Evolutionary conservation across 2,329 filamentous ascomycete species (phyloP).

Genomic region (Huntiella moniliformis): DNA sequence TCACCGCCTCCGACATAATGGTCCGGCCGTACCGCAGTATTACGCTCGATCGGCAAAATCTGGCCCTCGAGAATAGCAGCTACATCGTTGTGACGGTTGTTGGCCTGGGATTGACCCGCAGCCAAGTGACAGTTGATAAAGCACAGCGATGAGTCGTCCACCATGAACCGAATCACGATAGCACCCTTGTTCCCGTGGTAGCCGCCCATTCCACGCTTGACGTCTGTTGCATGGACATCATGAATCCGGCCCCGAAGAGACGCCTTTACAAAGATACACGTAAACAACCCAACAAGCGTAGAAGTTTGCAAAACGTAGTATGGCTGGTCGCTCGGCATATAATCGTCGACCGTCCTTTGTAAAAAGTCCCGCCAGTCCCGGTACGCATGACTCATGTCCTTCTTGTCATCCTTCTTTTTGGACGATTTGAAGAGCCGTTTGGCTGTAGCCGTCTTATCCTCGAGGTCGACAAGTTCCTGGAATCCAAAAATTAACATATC

Average conservation of each 20-base stretch:
- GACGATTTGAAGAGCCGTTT: conserved; percentile 47
- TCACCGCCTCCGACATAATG: conserved; percentile 84
- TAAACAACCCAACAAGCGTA: conserved; percentile 80
- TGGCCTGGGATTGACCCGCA: conserved; percentile 78
- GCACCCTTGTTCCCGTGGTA: conserved; percentile 94
- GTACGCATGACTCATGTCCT: conserved; percentile 91
- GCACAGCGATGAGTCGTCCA: conserved; percentile 88
- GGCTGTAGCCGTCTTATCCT: conserved; percentile 95
- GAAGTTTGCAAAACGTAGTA: conserved; percentile 80
- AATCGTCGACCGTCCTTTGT: conserved; percentile 62
- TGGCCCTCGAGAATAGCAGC: conserved; percentile 70
- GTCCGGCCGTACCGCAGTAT: conserved; percentile 49
- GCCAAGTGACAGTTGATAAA: conserved; percentile 96
- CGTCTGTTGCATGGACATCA: conserved; percentile 59
- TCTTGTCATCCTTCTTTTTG: conserved; percentile 73
- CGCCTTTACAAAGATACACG: conserved; percentile 82
- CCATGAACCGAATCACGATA: conserved; percentile 71
- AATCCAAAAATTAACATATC: conserved; percentile 94
- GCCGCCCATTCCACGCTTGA: conserved; percentile 93
- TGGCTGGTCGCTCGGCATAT: conserved; percentile 54
- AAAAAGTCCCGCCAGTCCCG: conserved; percentile 91
- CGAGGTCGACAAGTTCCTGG: conserved; percentile 92
- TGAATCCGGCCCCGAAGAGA: conserved; percentile 57
- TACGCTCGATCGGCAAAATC: conserved; percentile 53
- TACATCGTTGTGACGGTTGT: conserved; percentile 80